Evolutionary conservation across 331 rosid genomes (phyloP).

Genomic region (Acacia pycnantha): DNA sequence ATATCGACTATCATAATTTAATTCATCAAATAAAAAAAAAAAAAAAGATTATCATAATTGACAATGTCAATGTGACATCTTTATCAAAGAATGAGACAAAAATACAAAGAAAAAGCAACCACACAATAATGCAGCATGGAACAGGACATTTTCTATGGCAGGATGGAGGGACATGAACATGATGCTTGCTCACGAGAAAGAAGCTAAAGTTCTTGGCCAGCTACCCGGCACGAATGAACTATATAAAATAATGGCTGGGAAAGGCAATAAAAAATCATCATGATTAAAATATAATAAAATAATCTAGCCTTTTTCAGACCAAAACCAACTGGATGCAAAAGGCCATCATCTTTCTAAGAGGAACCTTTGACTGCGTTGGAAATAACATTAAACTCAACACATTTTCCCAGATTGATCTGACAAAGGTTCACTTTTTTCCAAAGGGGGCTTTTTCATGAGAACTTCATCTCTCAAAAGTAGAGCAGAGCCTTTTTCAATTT

Average conservation of each 20-base stretch:
- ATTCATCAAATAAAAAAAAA: background rate
- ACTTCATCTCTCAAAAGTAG: background rate
- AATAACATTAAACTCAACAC: background rate
- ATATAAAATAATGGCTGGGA: background rate
- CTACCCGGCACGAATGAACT: background rate
- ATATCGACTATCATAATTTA: background rate
- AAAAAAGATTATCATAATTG: background rate
- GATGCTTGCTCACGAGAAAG: background rate
- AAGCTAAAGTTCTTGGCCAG: background rate
- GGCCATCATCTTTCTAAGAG: slow-evolving; percentile 27
- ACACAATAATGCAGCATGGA: background rate
- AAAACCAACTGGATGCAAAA: slow-evolving; percentile 27
- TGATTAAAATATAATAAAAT: background rate
- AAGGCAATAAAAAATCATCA: background rate
- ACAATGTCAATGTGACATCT: background rate
- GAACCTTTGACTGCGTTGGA: slow-evolving; percentile 3
- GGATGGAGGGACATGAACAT: background rate
- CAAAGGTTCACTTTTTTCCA: background rate
- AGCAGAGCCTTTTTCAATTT: background rate
- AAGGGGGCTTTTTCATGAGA: background rate
- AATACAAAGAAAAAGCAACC: background rate
- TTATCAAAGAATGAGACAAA: background rate
- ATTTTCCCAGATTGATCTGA: slow-evolving; percentile 10
- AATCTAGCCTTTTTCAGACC: slow-evolving; percentile 19
- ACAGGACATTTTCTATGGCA: background rate